Evolutionary conservation across 1,284 basidiomycete species (phyloP).

Genomic region (Boletus coffeatus): DNA sequence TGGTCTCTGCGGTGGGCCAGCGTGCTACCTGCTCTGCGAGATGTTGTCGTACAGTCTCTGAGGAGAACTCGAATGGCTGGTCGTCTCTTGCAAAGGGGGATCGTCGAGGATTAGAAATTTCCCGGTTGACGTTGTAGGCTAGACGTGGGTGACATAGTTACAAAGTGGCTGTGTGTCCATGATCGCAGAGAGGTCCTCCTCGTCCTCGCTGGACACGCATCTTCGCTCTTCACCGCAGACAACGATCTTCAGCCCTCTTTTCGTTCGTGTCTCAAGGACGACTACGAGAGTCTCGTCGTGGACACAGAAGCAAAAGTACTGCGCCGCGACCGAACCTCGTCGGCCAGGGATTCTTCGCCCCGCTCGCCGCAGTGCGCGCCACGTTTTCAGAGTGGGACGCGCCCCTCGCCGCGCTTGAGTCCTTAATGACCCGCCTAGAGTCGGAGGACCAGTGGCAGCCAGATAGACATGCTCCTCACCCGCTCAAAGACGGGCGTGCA

Average conservation of each 20-base stretch:
- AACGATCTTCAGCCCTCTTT: slow-evolving; percentile 61
- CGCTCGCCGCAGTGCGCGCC: slow-evolving; percentile 74
- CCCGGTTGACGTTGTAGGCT: slow-evolving; percentile 23
- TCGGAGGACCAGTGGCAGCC: slow-evolving; percentile 55
- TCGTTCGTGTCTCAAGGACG: slow-evolving; percentile 52
- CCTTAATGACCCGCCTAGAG: slow-evolving; percentile 58
- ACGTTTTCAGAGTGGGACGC: slow-evolving; percentile 82
- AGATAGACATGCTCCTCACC: slow-evolving; percentile 65
- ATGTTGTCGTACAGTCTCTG: slow-evolving; percentile 53
- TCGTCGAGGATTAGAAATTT: slow-evolving; percentile 55
- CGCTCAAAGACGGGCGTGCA: slow-evolving; percentile 73
- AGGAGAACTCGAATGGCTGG: slow-evolving; percentile 44
- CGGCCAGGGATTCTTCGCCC: slow-evolving; percentile 71
- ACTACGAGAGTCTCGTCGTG: slow-evolving; percentile 78
- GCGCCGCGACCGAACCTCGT: slow-evolving; percentile 66
- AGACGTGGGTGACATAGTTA: slow-evolving; percentile 12
- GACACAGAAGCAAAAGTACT: slow-evolving; percentile 78
- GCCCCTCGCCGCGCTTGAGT: slow-evolving; percentile 63
- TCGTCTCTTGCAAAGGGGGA: slow-evolving; percentile 55
- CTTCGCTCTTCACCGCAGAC: slow-evolving; percentile 67
- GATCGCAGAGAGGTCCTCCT: slow-evolving; percentile 77
- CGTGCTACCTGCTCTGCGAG: slow-evolving; percentile 41
- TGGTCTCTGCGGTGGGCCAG: slow-evolving; percentile 23
- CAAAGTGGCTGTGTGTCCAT: neutral
- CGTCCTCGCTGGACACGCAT: slow-evolving; percentile 77